Evolutionary conservation across 1,139 yeast species (phyloP).

Genomic region (Zygosaccharomyces pseudobailii): DNA sequence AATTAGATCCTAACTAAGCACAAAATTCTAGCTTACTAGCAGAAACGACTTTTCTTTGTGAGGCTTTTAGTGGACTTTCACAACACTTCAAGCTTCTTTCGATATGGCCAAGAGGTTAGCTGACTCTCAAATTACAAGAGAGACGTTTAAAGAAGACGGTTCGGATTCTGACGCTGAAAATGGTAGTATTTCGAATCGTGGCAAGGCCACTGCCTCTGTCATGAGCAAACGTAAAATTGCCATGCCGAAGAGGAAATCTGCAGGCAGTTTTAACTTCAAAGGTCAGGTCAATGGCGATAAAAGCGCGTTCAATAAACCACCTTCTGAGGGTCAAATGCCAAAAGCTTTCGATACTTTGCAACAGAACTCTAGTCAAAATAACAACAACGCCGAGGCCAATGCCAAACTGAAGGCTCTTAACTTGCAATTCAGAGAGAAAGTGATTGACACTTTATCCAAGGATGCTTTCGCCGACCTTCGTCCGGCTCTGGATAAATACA

Average conservation of each 20-base stretch:
- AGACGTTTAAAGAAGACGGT: constrained; percentile 30
- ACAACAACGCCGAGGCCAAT: constrained; percentile 11
- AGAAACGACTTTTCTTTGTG: neutral
- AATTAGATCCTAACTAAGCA: neutral
- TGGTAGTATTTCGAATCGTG: constrained; percentile 33
- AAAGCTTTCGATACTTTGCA: constrained; percentile 17
- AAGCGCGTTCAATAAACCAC: neutral
- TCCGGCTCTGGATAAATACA: constrained; percentile 55
- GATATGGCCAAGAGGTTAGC: constrained; percentile 67
- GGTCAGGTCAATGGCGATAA: constrained; percentile 12
- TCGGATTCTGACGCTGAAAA: constrained; percentile 39
- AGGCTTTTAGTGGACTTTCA: neutral
- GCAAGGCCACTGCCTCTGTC: constrained; percentile 54
- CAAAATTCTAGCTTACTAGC: neutral
- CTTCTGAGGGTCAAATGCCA: constrained; percentile 12
- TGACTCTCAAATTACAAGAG: constrained; percentile 51
- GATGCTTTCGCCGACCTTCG: constrained; percentile 57
- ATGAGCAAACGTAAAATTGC: constrained; percentile 66
- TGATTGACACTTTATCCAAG: constrained; percentile 41
- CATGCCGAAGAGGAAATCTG: constrained; percentile 45
- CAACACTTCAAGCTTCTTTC: neutral
- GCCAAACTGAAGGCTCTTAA: constrained; percentile 63
- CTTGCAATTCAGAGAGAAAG: constrained; percentile 51
- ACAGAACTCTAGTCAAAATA: neutral
- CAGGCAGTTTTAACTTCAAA: constrained; percentile 9